Evolutionary conservation across 331 rosid genomes (phyloP).

Genomic region (Prunus yedoensis): DNA sequence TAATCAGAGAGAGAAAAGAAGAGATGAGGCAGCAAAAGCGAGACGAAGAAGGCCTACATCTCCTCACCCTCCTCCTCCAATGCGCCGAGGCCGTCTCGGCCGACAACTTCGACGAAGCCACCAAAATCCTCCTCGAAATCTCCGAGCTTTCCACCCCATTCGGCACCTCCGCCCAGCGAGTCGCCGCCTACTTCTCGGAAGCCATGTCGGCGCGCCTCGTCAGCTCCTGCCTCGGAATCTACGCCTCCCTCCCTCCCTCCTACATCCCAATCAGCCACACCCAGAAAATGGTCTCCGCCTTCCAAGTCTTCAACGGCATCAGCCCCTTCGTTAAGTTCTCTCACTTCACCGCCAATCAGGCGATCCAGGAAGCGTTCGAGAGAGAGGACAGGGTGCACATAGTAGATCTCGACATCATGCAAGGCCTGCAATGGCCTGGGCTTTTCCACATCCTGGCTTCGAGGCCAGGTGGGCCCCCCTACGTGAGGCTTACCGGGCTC

Average conservation of each 20-base stretch:
- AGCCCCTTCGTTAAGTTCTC: conserved; percentile 96
- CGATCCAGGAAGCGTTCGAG: conserved; percentile 94
- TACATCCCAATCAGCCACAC: conserved; percentile 37
- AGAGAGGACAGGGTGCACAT: conserved; percentile 89
- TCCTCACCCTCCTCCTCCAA: conserved; percentile 84
- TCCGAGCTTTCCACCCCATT: conserved; percentile 83
- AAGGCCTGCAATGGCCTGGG: conserved; percentile 98
- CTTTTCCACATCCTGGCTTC: conserved; percentile 92
- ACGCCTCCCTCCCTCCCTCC: conserved; percentile 59
- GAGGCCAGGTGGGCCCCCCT: conserved; percentile 90
- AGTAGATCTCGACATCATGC: conserved; percentile 95
- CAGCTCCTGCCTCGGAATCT: conserved; percentile 90
- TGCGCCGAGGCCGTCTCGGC: conserved; percentile 96
- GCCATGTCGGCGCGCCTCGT: conserved; percentile 96
- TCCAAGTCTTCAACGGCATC: conserved; percentile 94
- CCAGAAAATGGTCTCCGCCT: conserved; percentile 85
- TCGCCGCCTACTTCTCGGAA: conserved; percentile 95
- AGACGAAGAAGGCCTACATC: conserved; percentile 89
- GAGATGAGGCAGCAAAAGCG: conserved; percentile 75
- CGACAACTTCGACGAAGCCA: conserved; percentile 80
- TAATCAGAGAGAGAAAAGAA: conserved; percentile 56
- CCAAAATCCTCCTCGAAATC: conserved; percentile 74
- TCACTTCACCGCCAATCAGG: conserved; percentile 96
- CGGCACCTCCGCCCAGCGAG: conserved; percentile 94
- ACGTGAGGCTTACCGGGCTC: conserved; percentile 82